A percentile compares a stretch with the other conserved stretches of the same genome.
Conservation (phyloP, 2,329 filamentous ascomycete genomes). For the Colletotrichum australisinense region DNA sequence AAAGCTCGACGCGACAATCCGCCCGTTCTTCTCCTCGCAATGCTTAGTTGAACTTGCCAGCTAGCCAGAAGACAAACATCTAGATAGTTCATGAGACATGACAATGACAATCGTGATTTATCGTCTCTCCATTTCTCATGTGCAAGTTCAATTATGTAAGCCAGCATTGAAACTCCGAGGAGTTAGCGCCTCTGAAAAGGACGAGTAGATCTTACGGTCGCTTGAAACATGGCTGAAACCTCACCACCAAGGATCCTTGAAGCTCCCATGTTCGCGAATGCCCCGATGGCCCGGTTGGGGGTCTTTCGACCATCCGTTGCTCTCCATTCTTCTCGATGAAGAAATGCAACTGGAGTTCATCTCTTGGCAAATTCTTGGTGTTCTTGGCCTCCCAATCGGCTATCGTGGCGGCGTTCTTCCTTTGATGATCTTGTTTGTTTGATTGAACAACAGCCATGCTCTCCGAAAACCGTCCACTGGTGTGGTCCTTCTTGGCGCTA, state of each 20-base stretch:
- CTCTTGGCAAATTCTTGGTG: neutral
- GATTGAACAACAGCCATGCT: constrained; percentile 25
- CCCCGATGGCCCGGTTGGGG: neutral
- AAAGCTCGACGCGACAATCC: neutral
- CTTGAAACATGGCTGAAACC: constrained; percentile 30
- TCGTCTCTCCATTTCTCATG: neutral
- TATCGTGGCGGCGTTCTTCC: neutral
- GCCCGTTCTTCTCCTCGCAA: neutral
- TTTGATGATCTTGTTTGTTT: neutral
- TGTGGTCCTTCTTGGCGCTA: constrained; percentile 15
- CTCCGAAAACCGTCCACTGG: constrained; percentile 20
- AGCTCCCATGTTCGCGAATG: neutral
- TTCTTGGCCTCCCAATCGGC: neutral
- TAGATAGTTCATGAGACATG: neutral
- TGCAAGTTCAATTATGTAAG: neutral
- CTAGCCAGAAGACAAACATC: neutral
- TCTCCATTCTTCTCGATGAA: neutral
- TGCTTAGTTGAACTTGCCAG: no score
- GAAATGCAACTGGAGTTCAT: neutral
- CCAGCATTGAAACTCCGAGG: no score
- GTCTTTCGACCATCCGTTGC: neutral
- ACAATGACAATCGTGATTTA: neutral
- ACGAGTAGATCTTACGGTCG: neutral
- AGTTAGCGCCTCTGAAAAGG: neutral
- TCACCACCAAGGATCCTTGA: neutral